Base-by-base conservation (phyloP, 2,329 filamentous ascomycete species). In the Paramyrothecium sp. region DNA sequence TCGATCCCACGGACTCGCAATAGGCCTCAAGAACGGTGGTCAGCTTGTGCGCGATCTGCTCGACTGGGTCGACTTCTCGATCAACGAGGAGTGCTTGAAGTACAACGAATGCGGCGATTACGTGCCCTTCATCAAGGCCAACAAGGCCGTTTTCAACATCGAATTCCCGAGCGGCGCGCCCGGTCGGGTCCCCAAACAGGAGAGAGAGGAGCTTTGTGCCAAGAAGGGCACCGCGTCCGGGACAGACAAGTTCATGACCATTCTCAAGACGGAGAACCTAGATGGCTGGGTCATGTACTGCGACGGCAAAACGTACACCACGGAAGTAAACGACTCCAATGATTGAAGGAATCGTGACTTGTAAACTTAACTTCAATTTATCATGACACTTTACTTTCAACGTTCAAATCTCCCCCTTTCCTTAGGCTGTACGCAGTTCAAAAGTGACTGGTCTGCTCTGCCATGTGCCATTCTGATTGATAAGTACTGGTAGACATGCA, bases 91-190 rank as follows among this genome's bases (percentile, higher is more conserved):
- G 72, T 91, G 89, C 68, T 78, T 80, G 17, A 63, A 87, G 67
- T 84, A 83, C 63, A 58, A 73, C 4, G 87, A 90, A 68, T 90
- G 88, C 66, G 72, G 74, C 38, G 78, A 72, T 2, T 90, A 85
- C 67, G 70, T 74, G 2, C 70, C 79, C 3, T 90, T 90, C 65
- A 80, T 87, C 56, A 64, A 78, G 11, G 81, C 80, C 7, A 76
- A 78, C 33, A 90, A 90, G 70, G 87, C 88, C 2, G 88, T 91
- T 33, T 90, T 90, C 68, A 84, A 90, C 67, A 89, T 91, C 60
- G 89, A 91, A 73, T 91, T 91, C 65, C 86, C 86, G 3, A 75
- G 81, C 48, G 78, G 76, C 10, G 80, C 78, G 8, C 70, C 70
- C 5, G 38, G n/a, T 71, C 57, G 63, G 3, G 73, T 82, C 20